Evolutionary conservation across 495 filamentous ascomycete genomes (phyloP), one percentile per base, ranked within the genome.

Genomic region (Cryomyces antarcticus): DNA sequence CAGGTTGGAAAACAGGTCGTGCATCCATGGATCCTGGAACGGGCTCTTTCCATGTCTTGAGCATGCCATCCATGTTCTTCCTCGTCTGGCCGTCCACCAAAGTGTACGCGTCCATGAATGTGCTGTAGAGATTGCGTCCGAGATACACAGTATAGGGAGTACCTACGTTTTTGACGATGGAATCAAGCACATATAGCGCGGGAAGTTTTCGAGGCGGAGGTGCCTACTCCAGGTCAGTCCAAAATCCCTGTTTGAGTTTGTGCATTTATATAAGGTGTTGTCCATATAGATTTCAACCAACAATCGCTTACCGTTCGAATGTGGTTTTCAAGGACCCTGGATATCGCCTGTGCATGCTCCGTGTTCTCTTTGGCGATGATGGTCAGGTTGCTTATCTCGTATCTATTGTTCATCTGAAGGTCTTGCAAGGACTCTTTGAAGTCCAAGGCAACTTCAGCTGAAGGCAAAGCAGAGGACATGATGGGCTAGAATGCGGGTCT

Each of bases 21-120:
- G 74, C 72, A 52, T 92, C 85, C 42, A 88, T 68, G 9, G 89
- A 93, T 13, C 87, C 89, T 0, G 87, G 83, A 4, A 94, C 83
- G 12, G 92, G 83, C 56, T 93, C 81, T 58, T 94, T 97, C 89
- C 89, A 97, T 0, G 89, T 97, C 63, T 83, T 87, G 41, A 96
- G 70, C 81, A 97, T 87, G 60, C 92, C 86, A 46, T 96, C 88
- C 65, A 97, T 75, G 61, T 89, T 88, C 43, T 76, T 71, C 51
- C 89, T 71, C n/a, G 82, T 82, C 35, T 66, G 64, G 41, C 65
- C 65, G 52, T 94, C 85, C 46, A 95, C 85, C 50, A 89, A 68
- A 5, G 76, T 77, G 57, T 95, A 97, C 42, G 92, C 83, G 49
- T 84, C 78, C 86, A 97, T 95, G 57, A 94, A 97, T 12, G 82